Conservation (phyloP, 352 stramenopile species). For the Globisporangium yorkense region DNA sequence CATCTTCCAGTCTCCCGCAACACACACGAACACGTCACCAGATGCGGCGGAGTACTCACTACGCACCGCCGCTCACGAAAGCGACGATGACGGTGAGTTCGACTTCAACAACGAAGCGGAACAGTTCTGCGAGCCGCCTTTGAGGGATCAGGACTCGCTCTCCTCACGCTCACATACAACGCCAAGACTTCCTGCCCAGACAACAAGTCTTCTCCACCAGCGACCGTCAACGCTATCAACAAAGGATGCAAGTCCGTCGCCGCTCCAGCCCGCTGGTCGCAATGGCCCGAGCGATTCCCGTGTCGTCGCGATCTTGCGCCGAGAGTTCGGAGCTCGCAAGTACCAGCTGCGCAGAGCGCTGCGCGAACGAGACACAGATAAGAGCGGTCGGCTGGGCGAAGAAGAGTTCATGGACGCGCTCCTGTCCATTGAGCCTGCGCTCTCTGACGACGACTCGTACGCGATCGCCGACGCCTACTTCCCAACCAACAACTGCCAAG, state of each 20-base stretch:
- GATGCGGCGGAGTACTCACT: not conserved
- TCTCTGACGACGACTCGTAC: constrained; percentile 75
- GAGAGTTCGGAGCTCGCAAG: constrained; percentile 52
- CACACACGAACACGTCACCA: not conserved
- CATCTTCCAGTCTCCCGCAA: constrained; percentile 22
- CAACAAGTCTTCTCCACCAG: not conserved
- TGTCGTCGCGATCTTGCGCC: constrained; percentile 40
- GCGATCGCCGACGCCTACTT: constrained; percentile 67
- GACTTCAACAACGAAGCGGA: constrained; percentile 2
- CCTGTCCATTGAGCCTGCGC: constrained; percentile 38
- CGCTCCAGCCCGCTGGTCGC: not conserved
- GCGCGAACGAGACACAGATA: constrained; percentile 49
- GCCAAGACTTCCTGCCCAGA: not conserved
- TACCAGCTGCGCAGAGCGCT: constrained; percentile 69
- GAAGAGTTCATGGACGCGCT: constrained; percentile 79
- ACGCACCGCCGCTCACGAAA: not conserved
- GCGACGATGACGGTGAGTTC: constrained; percentile 4
- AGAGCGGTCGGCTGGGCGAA: constrained; percentile 47
- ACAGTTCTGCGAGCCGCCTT: constrained; percentile 10
- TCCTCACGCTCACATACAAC: not conserved
- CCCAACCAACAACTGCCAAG: constrained; percentile 55
- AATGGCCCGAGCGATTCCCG: constrained; percentile 9
- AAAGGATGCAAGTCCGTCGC: not conserved
- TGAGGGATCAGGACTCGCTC: not conserved
- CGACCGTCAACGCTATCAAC: not conserved